Base-by-base conservation (phyloP, 2,329 filamentous ascomycete genomes). In the Fusarium nelsonii region DNA sequence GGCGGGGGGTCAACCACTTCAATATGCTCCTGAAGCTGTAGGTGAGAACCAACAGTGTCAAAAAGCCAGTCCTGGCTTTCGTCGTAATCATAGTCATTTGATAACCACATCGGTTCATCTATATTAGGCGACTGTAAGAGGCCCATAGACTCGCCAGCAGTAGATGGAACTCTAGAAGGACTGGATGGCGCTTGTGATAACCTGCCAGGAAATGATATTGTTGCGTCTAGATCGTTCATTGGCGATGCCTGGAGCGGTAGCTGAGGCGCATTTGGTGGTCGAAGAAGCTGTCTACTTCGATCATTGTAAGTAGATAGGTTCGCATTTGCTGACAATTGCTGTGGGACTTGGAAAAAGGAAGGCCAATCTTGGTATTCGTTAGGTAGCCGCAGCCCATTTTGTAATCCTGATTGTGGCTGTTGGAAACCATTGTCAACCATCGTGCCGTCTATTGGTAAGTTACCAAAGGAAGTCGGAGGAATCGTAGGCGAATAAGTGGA, bases 151-250 rank as follows among this genome's bases (percentile, higher is more conserved):
- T 69, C 66, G 12, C 66, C 66, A 18, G 64, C 23, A 11, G 62
- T 69, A 33, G 66, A 67, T 18, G 66, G 48, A 33, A 58, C 66
- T 39, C 59, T 61, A 9, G 66, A 69, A 18, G 57, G 43, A 43
- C 52, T 67, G 23, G 57, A 66, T 9, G 67, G 66, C 15, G 61
- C 53, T 30, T 62, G 55, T 4, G 57, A 62, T 12, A 32, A 4
- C 26, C 50, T 37, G 32, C 46, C 39, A 20, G 48, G 46, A 10
- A 58, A 12, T 10, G 55, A 56, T 23, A 69, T 26, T 6, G 34
- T n/a, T n/a, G 49, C 34, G 23, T 58, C 43, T 8, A 51, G 26
- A 14, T 67, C 41, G n/a, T 63, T 37, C 8, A 34, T n/a, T 36
- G 44, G 18, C 4, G 43, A n/a, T 43, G 50, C n/a, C 34, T 44